Base-by-base conservation (phyloP, 1,284 basidiomycete species). In the Gomphus sp. region DNA sequence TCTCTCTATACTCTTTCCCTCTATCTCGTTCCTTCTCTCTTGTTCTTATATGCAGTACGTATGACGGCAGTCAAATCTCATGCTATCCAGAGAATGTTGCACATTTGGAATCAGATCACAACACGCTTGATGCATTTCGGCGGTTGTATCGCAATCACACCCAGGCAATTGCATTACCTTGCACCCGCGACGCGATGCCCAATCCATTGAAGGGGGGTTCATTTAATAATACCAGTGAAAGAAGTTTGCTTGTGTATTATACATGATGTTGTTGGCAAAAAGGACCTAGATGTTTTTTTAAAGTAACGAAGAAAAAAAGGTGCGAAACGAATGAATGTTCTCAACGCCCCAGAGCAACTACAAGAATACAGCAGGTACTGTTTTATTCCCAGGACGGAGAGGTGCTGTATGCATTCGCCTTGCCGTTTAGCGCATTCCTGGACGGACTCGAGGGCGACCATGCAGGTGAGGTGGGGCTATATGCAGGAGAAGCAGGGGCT, bases 401-500 rank as follows among this genome's bases (percentile, higher is more conserved):
- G 11, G 77, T 73, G 62, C 71, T 76, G 69, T 82, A 81, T 3
- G 76, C 71, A 60, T 77, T 72, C 36, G 64, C 65, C 49, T 70
- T 72, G 56, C 76, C 77, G 41, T 81, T 80, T 68, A 82, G 66
- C 50, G 69, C 64, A 50, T 55, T 58, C 22, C 52, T 64, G 72
- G 85, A 25, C n/a, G 88, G 87, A 63, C 87, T 90, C 39, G 85
- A 81, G 10, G 87, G 87, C n/a, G 86, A 87, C 85, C 87, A 90
- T 52, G 79, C 76, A 31, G 89, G 88, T 11, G 88, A 91, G 1
- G 88, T 87, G 41, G 89, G 89, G 65, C 87, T 89, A 69, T 91
- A 91, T 22, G 85, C 87, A 43, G 88, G 89, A 36, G 88, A 91
- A 10, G 87, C 84, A n/a, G 88, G 89, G 45, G 88, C 87, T 89